Evolutionary conservation across 306 rosid genomes (phyloP), one percentile per base, ranked within the genome.

Genomic region (Begonia masoniana): DNA sequence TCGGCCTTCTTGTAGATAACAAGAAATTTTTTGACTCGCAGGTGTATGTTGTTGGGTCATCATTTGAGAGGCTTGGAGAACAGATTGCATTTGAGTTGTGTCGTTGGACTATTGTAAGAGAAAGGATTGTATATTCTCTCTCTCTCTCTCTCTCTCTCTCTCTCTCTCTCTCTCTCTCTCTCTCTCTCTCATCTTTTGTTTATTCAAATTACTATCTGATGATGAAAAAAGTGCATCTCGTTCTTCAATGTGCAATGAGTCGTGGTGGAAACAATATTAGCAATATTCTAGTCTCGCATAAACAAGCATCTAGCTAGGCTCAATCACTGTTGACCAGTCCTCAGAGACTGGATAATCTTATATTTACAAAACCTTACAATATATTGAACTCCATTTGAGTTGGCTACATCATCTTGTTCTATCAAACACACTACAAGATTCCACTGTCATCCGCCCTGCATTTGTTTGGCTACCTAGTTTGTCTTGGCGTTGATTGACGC

Each of bases 31-130:
- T 45, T 10, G 49, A 45, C 62, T 69, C 51, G 66, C 87, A 92
- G 99, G 99, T 92, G 99, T 63, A 92, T 92, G 99, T 73, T 92
- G 54, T 68, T 92, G 71, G 99, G 99, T 53, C 99, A 92, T 68
- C 99, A 86, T 76, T 70, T 92, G 51, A 77, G 95, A 72, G 95
- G 99, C 66, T 83, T 92, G 87, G 99, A 92, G 74, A 92, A 92
- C 63, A 77, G 99, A 64, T 68, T 92, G 65, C 94, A 92, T 62
- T 74, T 92, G 21, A 86, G 87, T 59, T 92, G 96, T 64, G 99
- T 75, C 39, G 93, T 92, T 56, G 95, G 96, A 61, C 66, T 86
- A 65, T 75, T 92, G 66, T 92, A 69, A 66, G 71, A 69, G 49
- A n/a, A 45, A n/a, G 49, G 15, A 45, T 10, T 45, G 49, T 45